Percentiles rank a stretch among this genome's conserved stretches.
Conservation (phyloP, 169 alveolate species). For the Perkinsus marinus region DNA sequence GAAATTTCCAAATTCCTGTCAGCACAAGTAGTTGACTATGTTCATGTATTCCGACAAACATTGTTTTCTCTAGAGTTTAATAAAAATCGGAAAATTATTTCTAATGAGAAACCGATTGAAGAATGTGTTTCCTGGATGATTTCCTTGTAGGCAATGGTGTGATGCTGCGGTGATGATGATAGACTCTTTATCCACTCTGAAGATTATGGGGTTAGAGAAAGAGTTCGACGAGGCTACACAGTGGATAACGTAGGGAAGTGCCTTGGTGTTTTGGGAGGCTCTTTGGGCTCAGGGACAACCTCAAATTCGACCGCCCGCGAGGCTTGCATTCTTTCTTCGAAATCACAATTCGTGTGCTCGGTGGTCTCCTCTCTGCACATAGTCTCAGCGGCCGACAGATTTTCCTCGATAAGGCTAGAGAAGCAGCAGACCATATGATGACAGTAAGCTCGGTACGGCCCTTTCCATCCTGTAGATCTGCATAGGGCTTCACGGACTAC, state of each 20-base stretch:
- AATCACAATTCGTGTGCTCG: slow-evolving; percentile 18
- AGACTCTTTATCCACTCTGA: not conserved
- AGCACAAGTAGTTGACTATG: too few species aligned
- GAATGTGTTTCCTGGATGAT: too few species aligned
- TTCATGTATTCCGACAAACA: too few species aligned
- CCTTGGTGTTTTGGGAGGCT: not conserved
- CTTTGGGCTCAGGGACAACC: not conserved
- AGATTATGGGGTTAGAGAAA: not conserved
- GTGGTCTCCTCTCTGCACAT: slow-evolving; percentile 24
- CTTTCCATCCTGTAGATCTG: not conserved
- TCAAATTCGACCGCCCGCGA: not conserved
- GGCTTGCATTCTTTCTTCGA: slow-evolving; percentile 15
- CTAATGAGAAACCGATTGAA: too few species aligned
- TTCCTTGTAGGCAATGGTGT: not conserved
- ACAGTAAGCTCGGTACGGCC: not conserved
- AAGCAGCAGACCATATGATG: slow-evolving; percentile 7
- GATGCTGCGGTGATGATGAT: not conserved
- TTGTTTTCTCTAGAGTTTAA: too few species aligned
- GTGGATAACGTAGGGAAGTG: not conserved
- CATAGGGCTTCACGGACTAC: not conserved
- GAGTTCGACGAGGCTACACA: slow-evolving; percentile 3
- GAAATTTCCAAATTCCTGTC: too few species aligned
- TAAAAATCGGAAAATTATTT: too few species aligned
- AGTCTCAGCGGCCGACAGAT: slow-evolving; percentile 2
- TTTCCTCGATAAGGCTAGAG: slow-evolving; percentile 11